These are phyloP conservation scores for Bathelium albidoporum DNA, from an alignment of 495 filamentous ascomycete species.

Conservation along the genomic window DNA sequence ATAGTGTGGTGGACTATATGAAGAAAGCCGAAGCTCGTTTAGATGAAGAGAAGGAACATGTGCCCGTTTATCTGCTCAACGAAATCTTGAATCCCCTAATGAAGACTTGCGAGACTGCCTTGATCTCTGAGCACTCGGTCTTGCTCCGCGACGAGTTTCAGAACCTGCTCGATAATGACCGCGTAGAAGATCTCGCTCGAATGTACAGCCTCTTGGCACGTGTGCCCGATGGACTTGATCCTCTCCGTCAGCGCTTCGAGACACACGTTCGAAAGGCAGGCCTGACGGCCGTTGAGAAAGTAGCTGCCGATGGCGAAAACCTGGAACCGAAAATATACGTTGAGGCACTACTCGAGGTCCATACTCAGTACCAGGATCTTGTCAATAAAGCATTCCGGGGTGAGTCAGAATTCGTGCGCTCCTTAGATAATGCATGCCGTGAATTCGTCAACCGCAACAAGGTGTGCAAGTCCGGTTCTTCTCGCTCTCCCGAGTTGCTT, in stretches of 20 bases:
- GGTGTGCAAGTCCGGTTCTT: slow-evolving; percentile 83
- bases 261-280: slow-evolving; percentile 86
- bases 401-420: slow-evolving; percentile 93
- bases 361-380: slow-evolving; percentile 81
- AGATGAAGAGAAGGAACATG: slow-evolving; percentile 87
- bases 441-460: slow-evolving; percentile 97
- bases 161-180: slow-evolving; percentile 84
- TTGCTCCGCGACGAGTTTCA: slow-evolving; percentile 94
- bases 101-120: slow-evolving; percentile 75
- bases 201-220: slow-evolving; percentile 92
- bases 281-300: slow-evolving; percentile 77
- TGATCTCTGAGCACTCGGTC: slow-evolving; percentile 76
- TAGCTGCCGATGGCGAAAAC: slow-evolving; percentile 77
- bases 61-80: slow-evolving; percentile 78
- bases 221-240: slow-evolving; percentile 87
- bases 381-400: slow-evolving; percentile 89
- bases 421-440: slow-evolving; percentile 90
- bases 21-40: slow-evolving; percentile 95
- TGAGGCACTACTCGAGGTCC: slow-evolving; percentile 85
- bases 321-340: slow-evolving; percentile 96
- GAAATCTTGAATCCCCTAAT: slow-evolving; percentile 79
- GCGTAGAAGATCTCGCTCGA: slow-evolving; percentile 84
- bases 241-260: slow-evolving; percentile 80
- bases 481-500: slow-evolving; percentile 84
- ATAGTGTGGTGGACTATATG: slow-evolving; percentile 99